These are phyloP conservation scores for Termitomyces heimii DNA, from an alignment of 768 basidiomycete species.

Conservation along the genomic window DNA sequence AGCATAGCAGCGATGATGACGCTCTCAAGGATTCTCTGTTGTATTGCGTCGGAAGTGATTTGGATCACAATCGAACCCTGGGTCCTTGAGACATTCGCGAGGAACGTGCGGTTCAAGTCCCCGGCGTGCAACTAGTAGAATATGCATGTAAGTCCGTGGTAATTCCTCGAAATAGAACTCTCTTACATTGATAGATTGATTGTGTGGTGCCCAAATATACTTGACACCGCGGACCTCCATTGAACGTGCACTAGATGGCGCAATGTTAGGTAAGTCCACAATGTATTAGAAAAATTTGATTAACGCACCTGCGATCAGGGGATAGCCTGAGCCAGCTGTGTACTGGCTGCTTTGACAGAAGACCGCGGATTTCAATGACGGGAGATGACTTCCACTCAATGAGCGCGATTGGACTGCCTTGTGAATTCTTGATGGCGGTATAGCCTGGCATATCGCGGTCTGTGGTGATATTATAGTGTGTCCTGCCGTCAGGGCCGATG, in stretches of 20 bases:
- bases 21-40: slow-evolving; percentile 47
- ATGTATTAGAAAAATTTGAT: neutral
- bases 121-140: slow-evolving; percentile 41
- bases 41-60: slow-evolving; percentile 48
- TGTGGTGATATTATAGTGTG: slow-evolving; percentile 44
- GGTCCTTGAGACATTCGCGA: slow-evolving; percentile 45
- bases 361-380: slow-evolving; percentile 46
- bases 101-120: slow-evolving; percentile 24
- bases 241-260: slow-evolving; percentile 30
- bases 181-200: slow-evolving; percentile 48
- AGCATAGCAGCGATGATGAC: slow-evolving; percentile 46
- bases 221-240: slow-evolving; percentile 46
- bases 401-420: slow-evolving; percentile 43
- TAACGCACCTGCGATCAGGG: slow-evolving; percentile 33
- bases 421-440: slow-evolving; percentile 45
- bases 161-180: neutral
- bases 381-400: slow-evolving; percentile 52
- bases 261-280: neutral
- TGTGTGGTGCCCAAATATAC: slow-evolving; percentile 53
- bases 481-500: slow-evolving; percentile 42
- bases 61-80: slow-evolving; percentile 45
- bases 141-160: neutral
- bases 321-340: slow-evolving; percentile 52
- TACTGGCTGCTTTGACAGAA: slow-evolving; percentile 41
- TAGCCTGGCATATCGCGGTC: slow-evolving; percentile 44